Percentiles rank a stretch among this genome's conserved stretches.
These are phyloP conservation scores for Chaetomium fimeti DNA, from an alignment of 495 filamentous ascomycete species.

Conservation along the genomic window DNA sequence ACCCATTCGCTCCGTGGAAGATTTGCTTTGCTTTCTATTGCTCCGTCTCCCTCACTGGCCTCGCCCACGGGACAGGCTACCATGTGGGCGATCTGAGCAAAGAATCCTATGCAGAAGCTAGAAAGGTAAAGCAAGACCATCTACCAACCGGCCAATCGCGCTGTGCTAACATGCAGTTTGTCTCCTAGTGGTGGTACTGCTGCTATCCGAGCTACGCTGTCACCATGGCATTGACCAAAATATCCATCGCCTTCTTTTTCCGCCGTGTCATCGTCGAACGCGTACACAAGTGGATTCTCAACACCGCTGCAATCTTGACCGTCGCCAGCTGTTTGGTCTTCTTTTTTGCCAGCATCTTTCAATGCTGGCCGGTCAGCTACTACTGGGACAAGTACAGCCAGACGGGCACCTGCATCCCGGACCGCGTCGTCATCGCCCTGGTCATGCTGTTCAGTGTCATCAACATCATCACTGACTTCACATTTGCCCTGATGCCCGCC, in stretches of 20 bases:
- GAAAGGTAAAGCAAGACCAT: slow-evolving; percentile 13
- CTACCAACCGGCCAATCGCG: background rate
- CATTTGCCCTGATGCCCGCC: slow-evolving; percentile 37
- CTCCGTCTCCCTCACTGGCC: slow-evolving; percentile 18
- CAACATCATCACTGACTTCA: slow-evolving; percentile 36
- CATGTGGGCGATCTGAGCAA: slow-evolving; percentile 1
- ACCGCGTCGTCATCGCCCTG: slow-evolving; percentile 24
- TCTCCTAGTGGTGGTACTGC: slow-evolving; percentile 29
- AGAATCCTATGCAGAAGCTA: slow-evolving; percentile 14
- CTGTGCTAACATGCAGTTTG: background rate
- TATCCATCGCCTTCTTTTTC: slow-evolving; percentile 46
- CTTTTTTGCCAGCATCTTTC: slow-evolving; percentile 46
- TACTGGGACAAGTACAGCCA: slow-evolving; percentile 38
- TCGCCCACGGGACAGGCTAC: slow-evolving; percentile 18
- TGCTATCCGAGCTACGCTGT: slow-evolving; percentile 29
- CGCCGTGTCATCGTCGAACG: slow-evolving; percentile 41
- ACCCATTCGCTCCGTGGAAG: background rate
- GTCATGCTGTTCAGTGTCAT: slow-evolving; percentile 31
- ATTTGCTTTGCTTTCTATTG: slow-evolving; percentile 19
- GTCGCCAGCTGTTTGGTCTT: slow-evolving; percentile 37
- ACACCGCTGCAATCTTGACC: slow-evolving; percentile 27
- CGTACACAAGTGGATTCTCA: slow-evolving; percentile 44
- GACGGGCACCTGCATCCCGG: slow-evolving; percentile 32
- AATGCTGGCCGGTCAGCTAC: slow-evolving; percentile 42
- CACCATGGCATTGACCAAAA: slow-evolving; percentile 39